A percentile compares a stretch with the other conserved stretches of the same genome.
These are phyloP conservation scores for Lentinula lateritia DNA, from an alignment of 768 basidiomycete genomes.

Conservation along the genomic window DNA sequence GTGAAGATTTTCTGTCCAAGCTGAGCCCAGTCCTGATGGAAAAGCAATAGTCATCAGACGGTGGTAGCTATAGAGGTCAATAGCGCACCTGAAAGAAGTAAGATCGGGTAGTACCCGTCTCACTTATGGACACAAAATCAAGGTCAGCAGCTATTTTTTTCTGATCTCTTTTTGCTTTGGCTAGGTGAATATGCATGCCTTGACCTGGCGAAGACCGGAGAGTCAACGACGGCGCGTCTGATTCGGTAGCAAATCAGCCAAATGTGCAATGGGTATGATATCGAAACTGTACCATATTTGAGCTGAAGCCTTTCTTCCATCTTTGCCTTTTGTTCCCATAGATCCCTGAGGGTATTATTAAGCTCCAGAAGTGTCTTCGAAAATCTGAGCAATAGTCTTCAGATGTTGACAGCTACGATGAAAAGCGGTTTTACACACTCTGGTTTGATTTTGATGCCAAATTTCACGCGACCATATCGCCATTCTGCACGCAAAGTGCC, in stretches of 20 bases:
- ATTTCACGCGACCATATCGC: slow-evolving; percentile 33
- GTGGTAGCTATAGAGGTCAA: neutral
- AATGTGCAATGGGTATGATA: neutral
- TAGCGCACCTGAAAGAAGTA: slow-evolving; percentile 59
- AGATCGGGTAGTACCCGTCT: slow-evolving; percentile 58
- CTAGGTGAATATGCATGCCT: slow-evolving; percentile 74
- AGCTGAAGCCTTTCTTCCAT: slow-evolving; percentile 51
- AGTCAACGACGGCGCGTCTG: slow-evolving; percentile 70
- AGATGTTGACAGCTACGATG: neutral
- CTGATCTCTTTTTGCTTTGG: slow-evolving; percentile 58
- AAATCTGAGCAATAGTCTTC: neutral
- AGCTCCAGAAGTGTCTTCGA: neutral
- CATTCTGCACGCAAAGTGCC: slow-evolving; percentile 13
- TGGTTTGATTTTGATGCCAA: slow-evolving; percentile 52
- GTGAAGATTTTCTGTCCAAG: slow-evolving; percentile 67
- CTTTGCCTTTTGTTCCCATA: slow-evolving; percentile 29
- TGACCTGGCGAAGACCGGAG: slow-evolving; percentile 62
- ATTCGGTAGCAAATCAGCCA: neutral
- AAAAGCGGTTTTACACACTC: slow-evolving; percentile 34
- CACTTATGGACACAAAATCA: slow-evolving; percentile 53
- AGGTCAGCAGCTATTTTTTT: slow-evolving; percentile 37
- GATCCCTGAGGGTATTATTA: neutral
- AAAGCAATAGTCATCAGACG: neutral
- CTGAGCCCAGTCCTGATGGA: slow-evolving; percentile 61
- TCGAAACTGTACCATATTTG: slow-evolving; percentile 41